Base-by-base conservation (phyloP, 495 filamentous ascomycete genomes). In the Tuber umbilicatum region DNA sequence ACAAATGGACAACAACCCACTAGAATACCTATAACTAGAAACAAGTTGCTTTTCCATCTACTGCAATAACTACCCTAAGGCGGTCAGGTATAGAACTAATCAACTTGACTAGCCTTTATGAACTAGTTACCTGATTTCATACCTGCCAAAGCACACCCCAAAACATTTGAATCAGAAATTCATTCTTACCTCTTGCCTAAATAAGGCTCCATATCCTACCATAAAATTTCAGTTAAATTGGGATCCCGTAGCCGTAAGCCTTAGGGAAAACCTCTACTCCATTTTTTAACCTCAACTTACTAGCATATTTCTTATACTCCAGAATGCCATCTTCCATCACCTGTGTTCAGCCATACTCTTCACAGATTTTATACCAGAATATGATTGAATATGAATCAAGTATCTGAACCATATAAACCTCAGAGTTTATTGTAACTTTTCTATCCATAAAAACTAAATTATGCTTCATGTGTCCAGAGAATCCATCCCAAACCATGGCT, bases 351-450 rank as follows among this genome's bases (percentile, higher is more conserved):
- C 74, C 31, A 71, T 76, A 76, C 5, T 31, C 55, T 19, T 69
- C 42, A 72, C 45, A 73, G 37, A 68, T 71, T 71, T 69, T 5
- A 68, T 79, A 60, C 74, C 70, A 72, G 35, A 79, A 79, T 1
- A 55, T 74, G 12, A 79, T 72, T 4, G 76, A 72, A 17, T 43
- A n/a, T 31, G 68, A 69, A 42, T 74, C 68, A 14, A 71, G 69
- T 27, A 76, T 69, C 27, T 43, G n/a, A 14, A n/a, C 39, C 1
- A 14, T 74, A 69, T 72, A 76, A 47, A 9, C 35, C 70, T 38
- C 23, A 55, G 73, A 79, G 68, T 79, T 55, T 38, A 79, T 43
- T 43, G 68, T 74, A 14, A 55, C 68, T 69, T 75, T 72, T 31
- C 23, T 31, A 5, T 47, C 70, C 38, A 78, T 45, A 35, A 68